Evolutionary conservation across 2,329 filamentous ascomycete species (phyloP).

Genomic region (Phialemoniopsis sp.): DNA sequence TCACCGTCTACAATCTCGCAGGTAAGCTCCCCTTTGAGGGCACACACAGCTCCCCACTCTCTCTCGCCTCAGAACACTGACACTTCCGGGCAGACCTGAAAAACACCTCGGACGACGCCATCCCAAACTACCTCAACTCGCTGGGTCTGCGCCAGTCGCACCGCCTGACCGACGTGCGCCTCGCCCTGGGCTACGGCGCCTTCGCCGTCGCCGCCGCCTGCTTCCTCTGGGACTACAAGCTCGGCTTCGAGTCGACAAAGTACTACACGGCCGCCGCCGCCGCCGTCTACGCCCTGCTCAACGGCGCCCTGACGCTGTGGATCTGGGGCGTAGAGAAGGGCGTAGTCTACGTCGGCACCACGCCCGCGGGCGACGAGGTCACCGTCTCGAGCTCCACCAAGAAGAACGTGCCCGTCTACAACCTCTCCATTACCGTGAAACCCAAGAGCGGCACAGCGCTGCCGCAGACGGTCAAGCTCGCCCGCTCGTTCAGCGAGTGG

Average conservation of each 20-base stretch:
- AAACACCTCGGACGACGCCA: constrained; percentile 91
- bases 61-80: constrained; percentile 9
- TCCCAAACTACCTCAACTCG: constrained; percentile 87
- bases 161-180: constrained; percentile 73
- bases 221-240: constrained; percentile 88
- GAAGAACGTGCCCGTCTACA: constrained; percentile 80
- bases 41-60: constrained; percentile 2
- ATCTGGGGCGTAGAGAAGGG: constrained; percentile 79
- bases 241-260: constrained; percentile 86
- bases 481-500: constrained; percentile 68
- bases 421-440: constrained; percentile 60
- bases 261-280: constrained; percentile 78
- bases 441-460: constrained; percentile 15
- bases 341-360: constrained; percentile 71
- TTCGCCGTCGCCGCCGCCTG: constrained; percentile 77
- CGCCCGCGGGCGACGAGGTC: constrained; percentile 66
- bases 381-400: constrained; percentile 67
- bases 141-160: constrained; percentile 83
- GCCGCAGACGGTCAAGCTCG: constrained; percentile 44
- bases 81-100: constrained; percentile 68
- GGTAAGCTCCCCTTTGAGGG: constrained; percentile 42
- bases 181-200: constrained; percentile 77
- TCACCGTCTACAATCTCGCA: constrained; percentile 63
- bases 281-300: constrained; percentile 72
- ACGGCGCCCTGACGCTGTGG: constrained; percentile 77